Evolutionary conservation across 257 asterid genomes (phyloP), one percentile per base, ranked within the genome.

Genomic region (Euphrasia confusa): DNA sequence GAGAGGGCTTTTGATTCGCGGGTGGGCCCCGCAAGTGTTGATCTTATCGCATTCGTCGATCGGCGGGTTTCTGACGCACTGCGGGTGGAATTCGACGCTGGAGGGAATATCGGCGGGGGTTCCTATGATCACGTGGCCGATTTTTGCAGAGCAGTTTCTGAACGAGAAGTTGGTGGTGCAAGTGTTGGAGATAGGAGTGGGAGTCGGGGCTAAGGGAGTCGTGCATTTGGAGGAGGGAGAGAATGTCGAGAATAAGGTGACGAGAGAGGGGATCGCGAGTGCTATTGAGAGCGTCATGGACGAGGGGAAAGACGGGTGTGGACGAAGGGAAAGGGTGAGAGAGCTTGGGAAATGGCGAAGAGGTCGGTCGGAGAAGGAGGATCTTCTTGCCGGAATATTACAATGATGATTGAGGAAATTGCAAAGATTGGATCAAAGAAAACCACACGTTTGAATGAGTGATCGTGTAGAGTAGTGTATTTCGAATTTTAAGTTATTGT

Each of bases 41-140:
- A 68, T 77, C 10, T 57, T 72, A 9, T 77, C 78, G 1, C 78
- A 77, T 40, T 27, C 52, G 3, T 45, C 78, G 2, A 37, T 77
- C 2, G 75, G 81, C 2, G 81, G 78, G 39, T 72, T 77, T 12
- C 13, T 72, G 18, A 77, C 75, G 42, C 81, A 77, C 49, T 72
- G 81, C 10, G 78, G 78, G 0, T 77, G 81, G 78, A 77, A 77
- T 68, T 77, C 81, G 49, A 68, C 62, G 9, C 67, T 67, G 4
- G 80, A 75, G 18, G 77, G 71, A 12, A 58, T 71, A 9, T 9
- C 64, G 14, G 64, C 68, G 1, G 77, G 80, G 6, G 24, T 75
- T 66, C 74, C 74, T 3, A 71, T 75, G 80, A 47, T 71, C 21
- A 75, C 77, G n/a, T 75, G 80, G 80, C 80, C 80, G 0, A 11